Evolutionary conservation across 2,329 filamentous ascomycete species (phyloP), one percentile per base, ranked within the genome.

Genomic region (Cryphonectria carpinicola): DNA sequence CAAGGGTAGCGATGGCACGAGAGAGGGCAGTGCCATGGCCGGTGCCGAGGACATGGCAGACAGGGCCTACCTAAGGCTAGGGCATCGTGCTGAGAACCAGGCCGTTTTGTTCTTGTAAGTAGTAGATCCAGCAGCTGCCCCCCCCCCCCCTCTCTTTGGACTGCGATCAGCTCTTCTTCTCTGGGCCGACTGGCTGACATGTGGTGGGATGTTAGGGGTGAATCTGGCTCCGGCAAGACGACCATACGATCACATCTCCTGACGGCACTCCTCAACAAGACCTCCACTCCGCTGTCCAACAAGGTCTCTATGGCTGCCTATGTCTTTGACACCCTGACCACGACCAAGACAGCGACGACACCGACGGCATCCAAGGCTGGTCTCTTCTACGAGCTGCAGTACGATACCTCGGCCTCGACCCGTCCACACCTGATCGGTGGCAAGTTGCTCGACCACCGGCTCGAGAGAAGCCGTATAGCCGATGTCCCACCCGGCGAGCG

Each of bases 341-440:
- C 96, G 1, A 99, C 96, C 37, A 99, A 99, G 83, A 97, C 95
- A 1, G 91, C 95, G 46, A 98, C 95, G 1, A 98, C 95, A 0
- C 95, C 95, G 1, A 97, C 94, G 1, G 96, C 96, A 39, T 98
- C 95, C 66, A 98, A 98, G 81, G 92, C 96, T 14, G 96, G 96
- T 73, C 87, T 99, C 22, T 97, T 97, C 79, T 96, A 96, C 80
- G 96, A 99, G 81, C 86, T 99, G 58, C 96, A 99, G 81, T 99
- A 99, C 79, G 95, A 99, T 80, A 97, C 93, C 0, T 90, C 93
- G 0, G 91, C 94, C 0, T 92, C 91, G 0, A 91, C 93, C 37
- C 94, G 92, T 77, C 96, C 96, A 1, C 90, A 94, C 3, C 86
- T 99, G 39, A 93, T 99, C 74, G 96, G 96, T 82, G 95, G 94